These are phyloP conservation scores for Entonaema liquescens DNA, from an alignment of 495 filamentous ascomycete genomes.

Conservation along the genomic window DNA sequence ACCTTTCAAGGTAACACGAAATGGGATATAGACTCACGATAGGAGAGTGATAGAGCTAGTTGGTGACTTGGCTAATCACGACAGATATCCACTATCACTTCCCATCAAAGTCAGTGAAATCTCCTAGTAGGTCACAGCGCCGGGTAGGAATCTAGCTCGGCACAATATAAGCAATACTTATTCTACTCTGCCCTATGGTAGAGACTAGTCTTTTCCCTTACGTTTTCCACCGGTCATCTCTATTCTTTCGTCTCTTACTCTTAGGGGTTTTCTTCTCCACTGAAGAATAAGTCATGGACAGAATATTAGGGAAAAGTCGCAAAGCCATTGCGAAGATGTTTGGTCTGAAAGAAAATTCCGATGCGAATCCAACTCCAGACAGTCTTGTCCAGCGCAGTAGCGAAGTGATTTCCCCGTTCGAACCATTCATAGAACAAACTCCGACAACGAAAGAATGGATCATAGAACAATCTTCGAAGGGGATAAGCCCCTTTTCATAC, in stretches of 20 bases:
- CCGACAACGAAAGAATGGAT: conserved; percentile 8
- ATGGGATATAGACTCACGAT: too few relatives aligned
- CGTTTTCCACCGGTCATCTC: neutral
- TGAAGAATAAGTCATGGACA: neutral
- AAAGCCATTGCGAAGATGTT: neutral
- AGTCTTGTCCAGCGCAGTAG: neutral
- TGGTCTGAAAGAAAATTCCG: neutral
- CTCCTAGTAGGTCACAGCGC: neutral
- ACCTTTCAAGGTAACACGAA: neutral
- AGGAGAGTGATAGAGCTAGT: too few relatives aligned
- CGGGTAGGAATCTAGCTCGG: neutral
- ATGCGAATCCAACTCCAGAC: neutral
- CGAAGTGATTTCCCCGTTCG: conserved; percentile 3
- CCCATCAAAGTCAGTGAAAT: neutral
- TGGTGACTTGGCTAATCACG: neutral
- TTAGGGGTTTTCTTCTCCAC: neutral
- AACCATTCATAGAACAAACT: conserved; percentile 6
- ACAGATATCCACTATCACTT: neutral
- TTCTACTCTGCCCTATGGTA: neutral
- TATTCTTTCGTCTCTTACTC: neutral
- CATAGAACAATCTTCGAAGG: neutral
- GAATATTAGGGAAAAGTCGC: neutral
- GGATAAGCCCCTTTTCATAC: neutral
- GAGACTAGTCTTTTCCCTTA: neutral
- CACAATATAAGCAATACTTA: neutral